phyloP scores from a whole-genome alignment of 192 early-diverging fungal species.

The Glomus cerebriforme region DNA sequence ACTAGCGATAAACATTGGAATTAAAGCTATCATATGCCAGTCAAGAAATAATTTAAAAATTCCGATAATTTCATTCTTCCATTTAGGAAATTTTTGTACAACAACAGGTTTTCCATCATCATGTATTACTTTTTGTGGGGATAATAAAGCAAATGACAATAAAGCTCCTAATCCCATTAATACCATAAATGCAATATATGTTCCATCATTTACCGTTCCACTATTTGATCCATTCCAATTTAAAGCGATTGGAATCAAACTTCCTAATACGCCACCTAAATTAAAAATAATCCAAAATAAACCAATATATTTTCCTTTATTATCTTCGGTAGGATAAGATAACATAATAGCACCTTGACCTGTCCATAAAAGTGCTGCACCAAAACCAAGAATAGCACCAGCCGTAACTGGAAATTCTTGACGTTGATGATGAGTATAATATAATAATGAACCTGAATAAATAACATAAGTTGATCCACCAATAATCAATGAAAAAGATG shows the following conservation, averaged over 20 bases:
- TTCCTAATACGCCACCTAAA: constrained; percentile 77
- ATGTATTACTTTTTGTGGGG: constrained; percentile 61
- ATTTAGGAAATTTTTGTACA: constrained; percentile 71
- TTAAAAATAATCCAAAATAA: constrained; percentile 92
- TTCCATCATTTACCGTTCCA: constrained; percentile 61
- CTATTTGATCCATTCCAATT: constrained; percentile 58
- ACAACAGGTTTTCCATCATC: constrained; percentile 70
- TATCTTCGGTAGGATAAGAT: constrained; percentile 80
- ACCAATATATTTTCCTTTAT: constrained; percentile 81
- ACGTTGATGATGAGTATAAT: constrained; percentile 61
- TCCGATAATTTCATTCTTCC: constrained; percentile 53
- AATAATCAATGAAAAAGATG: constrained; percentile 65
- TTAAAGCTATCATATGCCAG: constrained; percentile 66
- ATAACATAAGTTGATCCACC: constrained; percentile 73
- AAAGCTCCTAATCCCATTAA: constrained; percentile 66
- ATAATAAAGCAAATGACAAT: constrained; percentile 58
- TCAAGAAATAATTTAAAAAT: constrained; percentile 62
- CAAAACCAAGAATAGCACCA: constrained; percentile 77
- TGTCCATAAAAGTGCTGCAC: constrained; percentile 76
- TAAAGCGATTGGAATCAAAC: constrained; percentile 69
- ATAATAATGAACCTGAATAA: constrained; percentile 77
- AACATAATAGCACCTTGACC: constrained; percentile 85
- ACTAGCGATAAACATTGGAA: constrained; percentile 69
- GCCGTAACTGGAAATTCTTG: constrained; percentile 68
- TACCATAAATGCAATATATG: constrained; percentile 73